phyloP scores from a whole-genome alignment of 1,284 basidiomycete genomes.

The Agaricales sp. region DNA sequence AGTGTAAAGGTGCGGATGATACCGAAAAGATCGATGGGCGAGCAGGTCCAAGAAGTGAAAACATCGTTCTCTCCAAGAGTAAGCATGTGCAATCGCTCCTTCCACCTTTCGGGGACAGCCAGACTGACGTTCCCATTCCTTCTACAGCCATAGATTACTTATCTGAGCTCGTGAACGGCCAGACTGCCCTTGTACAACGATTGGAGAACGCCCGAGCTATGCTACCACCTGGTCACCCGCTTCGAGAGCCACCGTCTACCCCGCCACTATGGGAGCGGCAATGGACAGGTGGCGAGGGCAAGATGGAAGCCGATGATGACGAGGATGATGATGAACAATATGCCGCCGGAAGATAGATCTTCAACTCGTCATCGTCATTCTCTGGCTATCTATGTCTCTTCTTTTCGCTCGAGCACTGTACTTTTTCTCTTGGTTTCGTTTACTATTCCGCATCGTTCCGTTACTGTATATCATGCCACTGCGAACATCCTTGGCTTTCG shows the following conservation, averaged over 20 bases:
- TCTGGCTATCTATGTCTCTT: too few relatives aligned
- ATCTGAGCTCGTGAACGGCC: conserved; percentile 49
- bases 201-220: conserved; percentile 46
- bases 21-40: conserved; percentile 66
- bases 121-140: conserved; percentile 7
- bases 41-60: conserved; percentile 78
- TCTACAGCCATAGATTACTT: conserved; percentile 75
- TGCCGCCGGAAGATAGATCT: neutral
- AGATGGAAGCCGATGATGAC: conserved; percentile 30
- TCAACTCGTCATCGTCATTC: too few relatives aligned
- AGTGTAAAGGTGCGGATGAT: conserved; percentile 24
- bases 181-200: conserved; percentile 41
- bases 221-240: conserved; percentile 48
- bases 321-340: conserved; percentile 34
- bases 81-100: conserved; percentile 18
- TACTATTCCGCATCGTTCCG: neutral
- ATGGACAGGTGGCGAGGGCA: conserved; percentile 63
- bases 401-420: neutral
- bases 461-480: neutral
- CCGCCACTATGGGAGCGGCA: conserved; percentile 61
- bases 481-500: too few relatives aligned
- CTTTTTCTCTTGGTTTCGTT: neutral
- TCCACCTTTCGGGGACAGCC: conserved; percentile 5
- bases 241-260: conserved; percentile 26
- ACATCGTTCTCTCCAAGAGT: conserved; percentile 79